Evolutionary conservation across 495 filamentous ascomycete species (phyloP), one percentile per base, ranked within the genome.

Genomic region (Xylaria scruposa): DNA sequence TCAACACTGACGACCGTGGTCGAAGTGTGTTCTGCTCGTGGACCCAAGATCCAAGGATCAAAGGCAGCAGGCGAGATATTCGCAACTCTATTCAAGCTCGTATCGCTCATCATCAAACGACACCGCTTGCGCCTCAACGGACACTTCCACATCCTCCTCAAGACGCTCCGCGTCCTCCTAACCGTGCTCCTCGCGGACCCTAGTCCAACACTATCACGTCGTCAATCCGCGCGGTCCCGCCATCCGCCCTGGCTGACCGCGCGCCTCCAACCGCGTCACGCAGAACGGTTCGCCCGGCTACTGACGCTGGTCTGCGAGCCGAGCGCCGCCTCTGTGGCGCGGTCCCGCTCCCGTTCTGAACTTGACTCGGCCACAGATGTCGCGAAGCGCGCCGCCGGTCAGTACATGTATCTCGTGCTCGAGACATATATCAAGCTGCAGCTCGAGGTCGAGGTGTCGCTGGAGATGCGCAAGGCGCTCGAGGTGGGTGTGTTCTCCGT

Each of bases 241-340:
- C 54, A 63, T 26, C 77, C 70, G 19, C 77, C 72, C n/a, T 78
- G 77, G 78, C 75, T 81, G 1, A 54, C 73, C 21, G 61, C 67
- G 68, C 83, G 71, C 60, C 68, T 81, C 40, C 67, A 81, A 13
- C 81, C 87, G 42, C 78, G 79, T 1, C 87, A 94, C 68, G 91
- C 91, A 5, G 81, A 85, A 51, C 83, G 85, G 36, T 94, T 90
- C 78, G 84, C 92, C 8, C 89, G 93, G 6, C 86, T 97, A 33
- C 83, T 97, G 40, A 92, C 90, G 7, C 85, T 92, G 4, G 87
- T 97, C 66, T 94, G 92, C 79, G 91, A 95, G 67, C 94, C 94
- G 17, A 92, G 90, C 17, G 88, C 88, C 19, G 94, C 90, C 0
- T 91, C 91, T 5, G 90, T 94, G 1, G 83, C 90, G 6, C 83